Evolutionary conservation across 2,329 filamentous ascomycete species (phyloP).

Genomic region (Drechmeria coniospora): DNA sequence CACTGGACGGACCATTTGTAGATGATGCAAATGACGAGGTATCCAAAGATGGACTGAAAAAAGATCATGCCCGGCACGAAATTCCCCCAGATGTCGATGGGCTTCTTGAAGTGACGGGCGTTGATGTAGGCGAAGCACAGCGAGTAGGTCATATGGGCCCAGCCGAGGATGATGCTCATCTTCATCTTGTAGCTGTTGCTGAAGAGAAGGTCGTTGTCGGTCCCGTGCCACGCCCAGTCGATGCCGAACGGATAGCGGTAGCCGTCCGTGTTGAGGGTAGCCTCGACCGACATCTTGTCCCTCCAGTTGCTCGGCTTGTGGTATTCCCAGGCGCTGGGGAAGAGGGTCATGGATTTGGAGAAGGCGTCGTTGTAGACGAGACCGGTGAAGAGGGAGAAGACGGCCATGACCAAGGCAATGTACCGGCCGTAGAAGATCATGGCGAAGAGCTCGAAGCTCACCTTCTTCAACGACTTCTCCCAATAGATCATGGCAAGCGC

Average conservation of each 20-base stretch:
- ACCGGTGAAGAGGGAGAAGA: constrained; percentile 94
- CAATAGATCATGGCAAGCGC: constrained; percentile 91
- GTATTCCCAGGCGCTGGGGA: constrained; percentile 82
- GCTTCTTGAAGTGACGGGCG: constrained; percentile 83
- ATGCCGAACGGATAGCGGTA: constrained; percentile 93
- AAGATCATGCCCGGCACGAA: constrained; percentile 98
- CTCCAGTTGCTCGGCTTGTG: constrained; percentile 50
- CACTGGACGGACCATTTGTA: constrained; percentile 97
- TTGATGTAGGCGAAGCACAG: constrained; percentile 88
- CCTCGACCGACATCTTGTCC: constrained; percentile 47
- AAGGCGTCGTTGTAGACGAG: constrained; percentile 97
- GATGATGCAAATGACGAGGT: constrained; percentile 82
- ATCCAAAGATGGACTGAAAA: constrained; percentile 98
- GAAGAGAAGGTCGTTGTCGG: constrained; percentile 90
- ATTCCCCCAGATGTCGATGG: constrained; percentile 93
- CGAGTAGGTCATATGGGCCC: constrained; percentile 98
- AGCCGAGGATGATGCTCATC: constrained; percentile 92
- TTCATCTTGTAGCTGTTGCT: constrained; percentile 99
- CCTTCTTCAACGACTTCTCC: constrained; percentile 86
- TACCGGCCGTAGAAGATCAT: constrained; percentile 99
- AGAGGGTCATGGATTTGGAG: constrained; percentile 81
- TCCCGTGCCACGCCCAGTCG: constrained; percentile 92
- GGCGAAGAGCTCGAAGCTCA: constrained; percentile 81
- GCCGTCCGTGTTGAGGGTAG: constrained; percentile 46
- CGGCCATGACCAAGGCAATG: constrained; percentile 95